phyloP scores from a whole-genome alignment of 345 rosid species.

The Streptanthus diversifolius region DNA sequence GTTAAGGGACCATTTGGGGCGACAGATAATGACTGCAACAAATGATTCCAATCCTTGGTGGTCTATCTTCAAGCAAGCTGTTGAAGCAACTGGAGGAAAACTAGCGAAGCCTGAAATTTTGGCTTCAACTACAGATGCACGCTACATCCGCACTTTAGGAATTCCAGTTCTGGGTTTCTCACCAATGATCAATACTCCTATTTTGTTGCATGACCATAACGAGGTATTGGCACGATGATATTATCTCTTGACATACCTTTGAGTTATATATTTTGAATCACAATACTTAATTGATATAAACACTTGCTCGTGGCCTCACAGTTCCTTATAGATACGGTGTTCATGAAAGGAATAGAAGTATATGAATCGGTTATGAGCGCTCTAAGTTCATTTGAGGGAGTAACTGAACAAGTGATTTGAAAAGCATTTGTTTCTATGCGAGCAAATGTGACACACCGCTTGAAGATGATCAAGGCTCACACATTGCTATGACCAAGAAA shows the following conservation, averaged over 20 bases:
- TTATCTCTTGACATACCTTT: not conserved
- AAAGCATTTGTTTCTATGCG: not conserved
- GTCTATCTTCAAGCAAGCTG: conserved; percentile 66
- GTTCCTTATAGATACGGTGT: conserved; percentile 66
- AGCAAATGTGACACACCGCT: not conserved
- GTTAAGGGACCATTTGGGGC: conserved; percentile 53
- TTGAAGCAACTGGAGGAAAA: conserved; percentile 69
- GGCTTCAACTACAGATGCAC: conserved; percentile 85
- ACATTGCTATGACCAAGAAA: not conserved
- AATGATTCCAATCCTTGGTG: conserved; percentile 91
- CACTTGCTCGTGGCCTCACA: conserved; percentile 24
- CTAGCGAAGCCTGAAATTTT: conserved; percentile 82
- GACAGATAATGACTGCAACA: conserved; percentile 59
- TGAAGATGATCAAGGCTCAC: conserved; percentile 11
- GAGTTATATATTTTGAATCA: not conserved
- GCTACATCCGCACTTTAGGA: conserved; percentile 57
- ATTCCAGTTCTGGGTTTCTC: conserved; percentile 85
- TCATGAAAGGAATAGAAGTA: conserved; percentile 74
- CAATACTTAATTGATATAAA: not conserved
- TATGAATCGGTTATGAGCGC: conserved; percentile 68
- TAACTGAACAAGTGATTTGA: conserved; percentile 32
- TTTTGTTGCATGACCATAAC: conserved; percentile 79
- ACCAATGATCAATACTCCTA: conserved; percentile 79
- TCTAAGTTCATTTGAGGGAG: conserved; percentile 59
- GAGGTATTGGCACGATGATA: conserved; percentile 51